Percentiles rank a stretch among this genome's conserved stretches.
These are phyloP conservation scores for Allantophomopsis cytisporea DNA, from an alignment of 2,329 filamentous ascomycete genomes.

Conservation along the genomic window DNA sequence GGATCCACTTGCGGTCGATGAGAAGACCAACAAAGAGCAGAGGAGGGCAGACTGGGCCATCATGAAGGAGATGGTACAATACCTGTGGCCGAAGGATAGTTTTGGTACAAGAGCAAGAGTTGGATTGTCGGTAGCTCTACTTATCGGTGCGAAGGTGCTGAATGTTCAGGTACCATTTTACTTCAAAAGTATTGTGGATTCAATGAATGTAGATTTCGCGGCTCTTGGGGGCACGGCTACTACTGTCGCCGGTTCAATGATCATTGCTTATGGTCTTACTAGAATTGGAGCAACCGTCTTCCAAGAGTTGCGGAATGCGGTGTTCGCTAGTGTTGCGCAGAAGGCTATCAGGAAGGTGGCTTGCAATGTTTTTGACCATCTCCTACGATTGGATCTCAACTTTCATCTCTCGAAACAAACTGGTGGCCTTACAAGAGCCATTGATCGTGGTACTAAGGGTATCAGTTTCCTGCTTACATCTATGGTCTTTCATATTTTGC, in stretches of 20 bases:
- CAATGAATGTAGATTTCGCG: conserved; percentile 93
- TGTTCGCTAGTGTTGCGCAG: conserved; percentile 93
- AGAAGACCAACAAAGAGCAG: conserved; percentile 71
- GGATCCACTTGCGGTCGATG: conserved; percentile 49
- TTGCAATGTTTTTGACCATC: conserved; percentile 80
- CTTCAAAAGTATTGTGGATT: conserved; percentile 95
- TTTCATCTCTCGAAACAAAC: conserved; percentile 95
- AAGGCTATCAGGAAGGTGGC: conserved; percentile 91
- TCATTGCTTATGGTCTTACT: conserved; percentile 81
- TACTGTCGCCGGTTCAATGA: conserved; percentile 82
- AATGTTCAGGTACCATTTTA: conserved; percentile 99
- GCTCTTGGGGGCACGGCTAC: conserved; percentile 77
- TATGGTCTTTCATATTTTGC: conserved; percentile 96
- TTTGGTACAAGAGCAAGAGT: conserved; percentile 75
- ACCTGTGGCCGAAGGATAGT: conserved; percentile 90
- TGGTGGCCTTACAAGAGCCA: conserved; percentile 82
- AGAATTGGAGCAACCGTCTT: conserved; percentile 82
- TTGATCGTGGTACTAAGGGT: conserved; percentile 94
- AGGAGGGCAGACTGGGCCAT: conserved; percentile 97
- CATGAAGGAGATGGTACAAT: conserved; percentile 93
- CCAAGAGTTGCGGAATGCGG: conserved; percentile 87
- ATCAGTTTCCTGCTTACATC: conserved; percentile 95
- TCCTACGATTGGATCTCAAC: conserved; percentile 77
- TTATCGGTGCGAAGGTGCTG: conserved; percentile 84
- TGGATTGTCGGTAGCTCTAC: conserved; percentile 65